Evolutionary conservation across 768 basidiomycete genomes (phyloP).

Genomic region (Kwoniella sp.): DNA sequence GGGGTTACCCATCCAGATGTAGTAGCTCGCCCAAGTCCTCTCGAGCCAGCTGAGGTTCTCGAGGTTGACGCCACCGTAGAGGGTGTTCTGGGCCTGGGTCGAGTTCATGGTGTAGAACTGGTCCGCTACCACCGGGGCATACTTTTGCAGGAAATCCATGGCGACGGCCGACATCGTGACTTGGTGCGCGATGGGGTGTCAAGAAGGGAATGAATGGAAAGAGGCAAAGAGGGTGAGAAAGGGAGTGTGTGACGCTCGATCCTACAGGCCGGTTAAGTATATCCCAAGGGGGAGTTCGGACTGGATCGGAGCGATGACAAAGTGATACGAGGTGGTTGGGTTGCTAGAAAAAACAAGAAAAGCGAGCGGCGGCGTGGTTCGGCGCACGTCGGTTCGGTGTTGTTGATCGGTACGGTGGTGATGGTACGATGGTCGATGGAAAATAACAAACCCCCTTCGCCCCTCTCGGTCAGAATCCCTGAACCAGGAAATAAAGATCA

Average conservation of each 20-base stretch:
- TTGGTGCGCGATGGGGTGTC: neutral
- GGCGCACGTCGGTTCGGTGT: too few species aligned
- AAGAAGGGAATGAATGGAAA: neutral
- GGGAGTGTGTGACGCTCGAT: conserved; percentile 4
- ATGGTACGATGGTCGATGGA: too few species aligned
- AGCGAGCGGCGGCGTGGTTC: too few species aligned
- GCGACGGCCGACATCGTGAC: conserved; percentile 26
- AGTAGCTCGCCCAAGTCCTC: conserved; percentile 75
- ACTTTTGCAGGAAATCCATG: conserved; percentile 35
- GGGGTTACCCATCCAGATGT: conserved; percentile 79
- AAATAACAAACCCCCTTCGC: too few species aligned
- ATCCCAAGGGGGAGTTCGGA: conserved; percentile 11
- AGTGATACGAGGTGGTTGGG: neutral
- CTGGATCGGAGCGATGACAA: conserved; percentile 7
- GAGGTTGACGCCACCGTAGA: conserved; percentile 48
- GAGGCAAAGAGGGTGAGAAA: neutral
- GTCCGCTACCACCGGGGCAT: conserved; percentile 41
- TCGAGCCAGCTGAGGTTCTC: conserved; percentile 54
- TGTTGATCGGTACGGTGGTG: too few species aligned
- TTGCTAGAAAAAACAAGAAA: too few species aligned
- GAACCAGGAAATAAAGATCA: too few species aligned
- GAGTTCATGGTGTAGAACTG: conserved; percentile 61
- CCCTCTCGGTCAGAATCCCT: too few species aligned
- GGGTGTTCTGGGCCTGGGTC: conserved; percentile 78
- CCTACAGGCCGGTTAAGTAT: neutral